Evolutionary conservation across 2,329 filamentous ascomycete genomes (phyloP).

Genomic region (Talaromyces sp.): DNA sequence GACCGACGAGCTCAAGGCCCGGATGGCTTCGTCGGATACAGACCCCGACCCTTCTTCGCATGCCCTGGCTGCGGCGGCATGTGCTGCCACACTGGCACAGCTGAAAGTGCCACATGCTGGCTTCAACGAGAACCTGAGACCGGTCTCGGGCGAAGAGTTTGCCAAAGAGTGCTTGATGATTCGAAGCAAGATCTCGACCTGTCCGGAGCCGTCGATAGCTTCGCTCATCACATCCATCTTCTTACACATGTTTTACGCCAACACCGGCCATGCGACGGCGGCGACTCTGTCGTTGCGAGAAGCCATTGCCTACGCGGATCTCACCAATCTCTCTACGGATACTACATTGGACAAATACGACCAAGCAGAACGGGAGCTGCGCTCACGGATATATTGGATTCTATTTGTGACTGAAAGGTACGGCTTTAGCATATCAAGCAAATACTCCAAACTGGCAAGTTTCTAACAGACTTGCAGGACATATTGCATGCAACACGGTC

Average conservation of each 20-base stretch:
- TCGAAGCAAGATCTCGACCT: constrained; percentile 2
- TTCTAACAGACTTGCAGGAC: not conserved
- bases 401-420: constrained; percentile 9
- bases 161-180: constrained; percentile 4
- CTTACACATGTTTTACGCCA: constrained; percentile 16
- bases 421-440: not conserved
- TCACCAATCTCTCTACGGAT: constrained; percentile 3
- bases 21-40: not conserved
- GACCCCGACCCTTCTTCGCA: not conserved
- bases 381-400: constrained; percentile 7
- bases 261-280: constrained; percentile 13
- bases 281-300: constrained; percentile 14
- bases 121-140: not conserved
- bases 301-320: constrained; percentile 8
- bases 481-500: constrained; percentile 7
- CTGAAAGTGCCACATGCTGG: constrained; percentile 1
- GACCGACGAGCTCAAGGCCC: not conserved
- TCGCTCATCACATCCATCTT: constrained; percentile 12
- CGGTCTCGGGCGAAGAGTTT: constrained; percentile 2
- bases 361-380: constrained; percentile 3
- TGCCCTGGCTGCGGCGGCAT: constrained; percentile 3
- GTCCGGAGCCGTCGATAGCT: not conserved
- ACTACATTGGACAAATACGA: not conserved
- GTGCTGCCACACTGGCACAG: constrained; percentile 8
- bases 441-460: not conserved